Evolutionary conservation across 768 basidiomycete species (phyloP).

Genomic region (Rubroboletus satanas): DNA sequence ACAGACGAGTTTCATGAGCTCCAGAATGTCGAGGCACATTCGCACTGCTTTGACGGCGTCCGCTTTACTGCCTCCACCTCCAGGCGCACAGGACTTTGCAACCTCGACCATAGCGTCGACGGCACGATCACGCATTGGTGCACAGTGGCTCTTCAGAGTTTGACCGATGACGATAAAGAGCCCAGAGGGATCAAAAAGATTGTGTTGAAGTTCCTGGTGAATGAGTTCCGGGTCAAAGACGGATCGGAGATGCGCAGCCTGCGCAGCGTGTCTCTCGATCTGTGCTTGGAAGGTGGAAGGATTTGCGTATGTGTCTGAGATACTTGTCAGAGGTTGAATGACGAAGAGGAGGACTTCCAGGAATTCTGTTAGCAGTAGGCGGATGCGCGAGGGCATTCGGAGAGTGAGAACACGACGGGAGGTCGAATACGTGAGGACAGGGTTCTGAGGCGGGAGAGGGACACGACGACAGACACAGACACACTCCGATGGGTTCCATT

Average conservation of each 20-base stretch:
- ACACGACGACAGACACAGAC: conserved; percentile 53
- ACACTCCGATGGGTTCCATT: conserved; percentile 50
- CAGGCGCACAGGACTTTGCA: conserved; percentile 56
- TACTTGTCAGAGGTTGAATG: conserved; percentile 72
- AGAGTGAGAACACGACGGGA: conserved; percentile 50
- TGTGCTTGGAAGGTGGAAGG: conserved; percentile 57
- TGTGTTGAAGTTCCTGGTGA: conserved; percentile 73
- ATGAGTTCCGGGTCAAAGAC: conserved; percentile 82
- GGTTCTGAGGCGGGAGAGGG: conserved; percentile 38
- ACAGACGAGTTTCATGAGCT: conserved; percentile 92
- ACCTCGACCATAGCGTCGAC: conserved; percentile 80
- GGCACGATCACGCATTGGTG: conserved; percentile 84
- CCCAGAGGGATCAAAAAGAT: conserved; percentile 73
- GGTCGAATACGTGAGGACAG: conserved; percentile 44
- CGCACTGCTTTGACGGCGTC: conserved; percentile 72
- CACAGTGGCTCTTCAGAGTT: conserved; percentile 86
- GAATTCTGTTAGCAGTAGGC: conserved; percentile 66
- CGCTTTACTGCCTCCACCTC: conserved; percentile 49
- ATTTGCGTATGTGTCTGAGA: conserved; percentile 57
- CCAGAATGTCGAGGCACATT: conserved; percentile 85
- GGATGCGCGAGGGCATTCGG: conserved; percentile 70
- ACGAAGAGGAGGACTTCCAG: conserved; percentile 79
- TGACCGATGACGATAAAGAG: conserved; percentile 77
- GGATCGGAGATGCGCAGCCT: conserved; percentile 62
- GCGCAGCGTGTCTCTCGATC: conserved; percentile 58